Evolutionary conservation across 768 basidiomycete genomes (phyloP).

Genomic region (Lentinus brumalis): DNA sequence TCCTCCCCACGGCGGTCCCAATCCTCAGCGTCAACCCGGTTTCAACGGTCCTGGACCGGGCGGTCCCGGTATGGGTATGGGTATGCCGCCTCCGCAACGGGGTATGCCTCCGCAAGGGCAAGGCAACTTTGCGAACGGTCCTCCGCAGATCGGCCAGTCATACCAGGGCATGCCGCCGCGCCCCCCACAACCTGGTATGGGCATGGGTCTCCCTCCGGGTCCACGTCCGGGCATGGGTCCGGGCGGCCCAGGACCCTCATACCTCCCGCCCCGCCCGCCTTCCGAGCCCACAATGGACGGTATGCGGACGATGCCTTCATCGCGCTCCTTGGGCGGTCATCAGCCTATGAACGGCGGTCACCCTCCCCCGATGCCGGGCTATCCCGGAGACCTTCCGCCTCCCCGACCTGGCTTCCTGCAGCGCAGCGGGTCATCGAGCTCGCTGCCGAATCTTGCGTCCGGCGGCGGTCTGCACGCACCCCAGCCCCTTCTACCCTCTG

Average conservation of each 20-base stretch:
- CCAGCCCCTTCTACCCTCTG: slow-evolving; percentile 60
- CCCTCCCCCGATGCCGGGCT: slow-evolving; percentile 41
- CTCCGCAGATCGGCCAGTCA: slow-evolving; percentile 11
- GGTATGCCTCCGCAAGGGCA: not conserved
- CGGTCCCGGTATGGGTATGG: not conserved
- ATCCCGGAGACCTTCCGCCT: slow-evolving; percentile 36
- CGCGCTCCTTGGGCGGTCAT: slow-evolving; percentile 52
- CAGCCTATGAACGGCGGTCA: slow-evolving; percentile 37
- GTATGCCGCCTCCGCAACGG: no score
- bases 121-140: not conserved
- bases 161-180: slow-evolving; percentile 9
- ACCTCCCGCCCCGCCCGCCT: slow-evolving; percentile 23
- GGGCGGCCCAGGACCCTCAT: not conserved
- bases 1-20: slow-evolving; percentile 14
- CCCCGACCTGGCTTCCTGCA: slow-evolving; percentile 28
- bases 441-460: slow-evolving; percentile 26
- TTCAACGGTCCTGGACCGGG: slow-evolving; percentile 3
- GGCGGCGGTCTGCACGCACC: slow-evolving; percentile 18
- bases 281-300: slow-evolving; percentile 32
- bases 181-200: not conserved
- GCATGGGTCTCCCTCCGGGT: slow-evolving; percentile 9
- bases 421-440: slow-evolving; percentile 32
- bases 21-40: slow-evolving; percentile 8
- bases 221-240: slow-evolving; percentile 14
- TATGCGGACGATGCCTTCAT: slow-evolving; percentile 56